A percentile compares a stretch with the other conserved stretches of the same genome.
These are phyloP conservation scores for Alternaria sp. DNA, from an alignment of 2,329 filamentous ascomycete species.

Conservation along the genomic window DNA sequence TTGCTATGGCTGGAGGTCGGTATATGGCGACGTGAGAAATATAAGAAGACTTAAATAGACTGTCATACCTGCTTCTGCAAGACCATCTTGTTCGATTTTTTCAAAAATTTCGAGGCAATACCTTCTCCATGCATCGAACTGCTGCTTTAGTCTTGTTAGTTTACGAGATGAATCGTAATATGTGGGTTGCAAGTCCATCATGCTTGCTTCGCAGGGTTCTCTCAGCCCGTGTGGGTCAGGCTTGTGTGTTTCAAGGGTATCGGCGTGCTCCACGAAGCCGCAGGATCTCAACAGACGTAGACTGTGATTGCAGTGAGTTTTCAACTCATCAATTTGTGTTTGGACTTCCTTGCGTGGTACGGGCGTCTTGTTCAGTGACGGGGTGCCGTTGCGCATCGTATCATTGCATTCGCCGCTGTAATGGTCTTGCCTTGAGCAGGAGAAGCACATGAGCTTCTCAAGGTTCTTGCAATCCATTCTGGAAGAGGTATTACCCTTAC, in stretches of 20 bases:
- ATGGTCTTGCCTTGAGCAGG: not conserved
- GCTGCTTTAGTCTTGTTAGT: not conserved
- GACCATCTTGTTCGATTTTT: not conserved
- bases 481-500: not conserved
- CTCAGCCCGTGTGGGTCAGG: not conserved
- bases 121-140: not conserved
- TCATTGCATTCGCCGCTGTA: not conserved
- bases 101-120: not conserved
- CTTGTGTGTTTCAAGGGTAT: not conserved
- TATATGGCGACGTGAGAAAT: no score
- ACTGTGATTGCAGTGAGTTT: not conserved
- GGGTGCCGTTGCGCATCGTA: not conserved
- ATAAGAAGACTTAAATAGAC: rapidly evolving
- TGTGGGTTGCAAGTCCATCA: not conserved
- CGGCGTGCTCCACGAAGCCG: not conserved
- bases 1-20: not conserved
- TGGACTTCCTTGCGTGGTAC: not conserved
- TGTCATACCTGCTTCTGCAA: not conserved
- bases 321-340: not conserved
- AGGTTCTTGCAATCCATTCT: not conserved
- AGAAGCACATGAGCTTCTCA: not conserved
- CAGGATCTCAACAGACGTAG: not conserved
- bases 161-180: not conserved
- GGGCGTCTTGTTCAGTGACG: not conserved
- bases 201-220: not conserved